Evolutionary conservation across 176 grass and related monocot genomes (phyloP), one percentile per base, ranked within the genome.

Genomic region (Oryza punctata): DNA sequence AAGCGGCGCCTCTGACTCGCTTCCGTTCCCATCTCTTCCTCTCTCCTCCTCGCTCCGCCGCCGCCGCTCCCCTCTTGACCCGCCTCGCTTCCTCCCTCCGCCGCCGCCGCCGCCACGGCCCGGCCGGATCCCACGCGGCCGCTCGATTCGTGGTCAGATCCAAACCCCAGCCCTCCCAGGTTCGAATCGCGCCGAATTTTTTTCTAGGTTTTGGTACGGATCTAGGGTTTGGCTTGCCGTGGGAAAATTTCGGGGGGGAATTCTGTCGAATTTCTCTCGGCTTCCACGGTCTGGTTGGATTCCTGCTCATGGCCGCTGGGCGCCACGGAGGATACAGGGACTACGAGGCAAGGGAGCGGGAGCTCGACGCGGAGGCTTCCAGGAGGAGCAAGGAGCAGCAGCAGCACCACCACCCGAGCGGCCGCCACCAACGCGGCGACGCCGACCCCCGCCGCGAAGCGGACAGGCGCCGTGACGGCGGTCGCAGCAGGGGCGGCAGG

Each of bases 311-410:
- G 91, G 91, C 77, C 27, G 76, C 87, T 59, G 87, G 87, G 38
- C 91, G 81, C 24, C 76, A 92, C 60, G 91, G 81, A 71, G 91
- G 84, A 1, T 78, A 84, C 71, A 84, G 71, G 73, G 91, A 92
- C 35, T 78, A 89, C 87, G 91, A 92, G 78, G 70, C 73, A 12
- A 90, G 91, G 84, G 91, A 89, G 80, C 76, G 80, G 76, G 91
- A 92, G 25, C 70, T 73, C 60, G 87, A 92, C 27, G 57, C 75
- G 18, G 91, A 89, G 76, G 77, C 84, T 5, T 84, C 81, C 47
- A 84, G 91, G 49, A 84, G 81, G 77, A 83, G 43, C 66, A 86
- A 75, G 52, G 90, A 92, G 73, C 60, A 81, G 33, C 49, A 71
- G n/a, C 72, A 32, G 0, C 61, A 70, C 14, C 65, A 75, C 5